These are phyloP conservation scores for Flagelloscypha sp. DNA, from an alignment of 768 basidiomycete genomes.

Conservation along the genomic window DNA sequence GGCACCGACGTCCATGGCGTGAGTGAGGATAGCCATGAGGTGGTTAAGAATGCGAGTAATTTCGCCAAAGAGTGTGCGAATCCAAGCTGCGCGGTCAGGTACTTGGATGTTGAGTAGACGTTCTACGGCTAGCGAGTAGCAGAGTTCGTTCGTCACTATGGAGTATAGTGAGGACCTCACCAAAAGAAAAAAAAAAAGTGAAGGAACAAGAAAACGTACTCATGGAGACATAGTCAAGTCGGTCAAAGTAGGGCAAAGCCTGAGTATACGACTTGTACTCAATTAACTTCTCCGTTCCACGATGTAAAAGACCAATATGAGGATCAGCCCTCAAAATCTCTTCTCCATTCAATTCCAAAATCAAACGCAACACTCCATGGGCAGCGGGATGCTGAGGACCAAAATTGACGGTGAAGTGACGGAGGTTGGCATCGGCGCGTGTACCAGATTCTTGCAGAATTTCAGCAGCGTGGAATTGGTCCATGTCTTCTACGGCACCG, in stretches of 20 bases:
- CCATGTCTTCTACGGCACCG: conserved; percentile 79
- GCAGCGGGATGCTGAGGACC: conserved; percentile 98
- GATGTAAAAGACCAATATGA: conserved; percentile 94
- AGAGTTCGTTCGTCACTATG: conserved; percentile 96
- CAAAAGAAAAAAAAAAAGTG: background rate
- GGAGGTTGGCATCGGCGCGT: conserved; percentile 69
- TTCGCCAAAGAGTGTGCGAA: conserved; percentile 93
- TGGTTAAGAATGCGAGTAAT: conserved; percentile 95
- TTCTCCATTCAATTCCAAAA: conserved; percentile 95
- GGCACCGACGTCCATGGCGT: conserved; percentile 96
- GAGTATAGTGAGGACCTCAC: conserved; percentile 5
- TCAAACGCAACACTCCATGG: conserved; percentile 95
- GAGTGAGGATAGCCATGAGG: conserved; percentile 93
- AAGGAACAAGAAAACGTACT: conserved; percentile 62
- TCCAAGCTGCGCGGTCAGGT: conserved; percentile 97
- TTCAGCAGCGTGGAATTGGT: conserved; percentile 69
- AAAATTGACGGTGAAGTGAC: conserved; percentile 98
- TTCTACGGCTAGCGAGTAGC: conserved; percentile 95
- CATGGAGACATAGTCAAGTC: conserved; percentile 99
- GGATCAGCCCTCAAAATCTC: conserved; percentile 85
- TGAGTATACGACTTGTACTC: conserved; percentile 99
- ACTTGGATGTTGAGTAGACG: conserved; percentile 96
- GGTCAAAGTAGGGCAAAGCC: conserved; percentile 97
- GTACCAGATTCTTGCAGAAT: conserved; percentile 70
- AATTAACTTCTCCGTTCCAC: conserved; percentile 97